Percentiles rank a stretch among this genome's conserved stretches.
Evolutionary conservation across 2,329 filamentous ascomycete species (phyloP).

Genomic region (Cytospora mali): DNA sequence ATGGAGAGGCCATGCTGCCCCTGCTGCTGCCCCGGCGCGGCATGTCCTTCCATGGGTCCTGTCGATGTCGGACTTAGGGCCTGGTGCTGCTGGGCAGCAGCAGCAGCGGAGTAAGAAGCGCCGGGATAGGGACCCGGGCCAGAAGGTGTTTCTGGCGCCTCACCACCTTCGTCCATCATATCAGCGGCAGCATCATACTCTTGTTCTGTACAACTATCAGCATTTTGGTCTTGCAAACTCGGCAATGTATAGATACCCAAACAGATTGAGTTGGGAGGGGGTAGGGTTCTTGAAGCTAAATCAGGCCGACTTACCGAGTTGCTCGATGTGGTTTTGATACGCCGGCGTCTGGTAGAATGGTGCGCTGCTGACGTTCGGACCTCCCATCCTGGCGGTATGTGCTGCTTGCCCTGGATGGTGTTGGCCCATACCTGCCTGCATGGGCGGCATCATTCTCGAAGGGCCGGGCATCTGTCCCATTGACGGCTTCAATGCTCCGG

Average conservation of each 20-base stretch:
- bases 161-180: constrained; percentile 80
- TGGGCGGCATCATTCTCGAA: constrained; percentile 39
- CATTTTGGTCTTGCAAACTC: not conserved
- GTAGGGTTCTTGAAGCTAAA: not conserved
- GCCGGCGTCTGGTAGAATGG: constrained; percentile 77
- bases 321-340: constrained; percentile 92
- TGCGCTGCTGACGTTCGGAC: constrained; percentile 43
- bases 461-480: constrained; percentile 39
- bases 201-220: constrained; percentile 69
- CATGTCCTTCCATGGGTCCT: constrained; percentile 25
- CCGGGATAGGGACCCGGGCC: constrained; percentile 68
- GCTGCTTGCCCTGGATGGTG: constrained; percentile 19
- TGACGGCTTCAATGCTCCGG: constrained; percentile 44
- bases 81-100: constrained; percentile 33
- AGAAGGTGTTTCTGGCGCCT: constrained; percentile 61
- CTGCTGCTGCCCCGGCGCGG: constrained; percentile 35
- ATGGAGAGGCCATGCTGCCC: constrained; percentile 65
- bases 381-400: constrained; percentile 36
- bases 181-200: constrained; percentile 92
- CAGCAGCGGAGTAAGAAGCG: constrained; percentile 53
- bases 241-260: not conserved
- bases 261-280: no score
- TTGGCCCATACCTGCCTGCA: constrained; percentile 21
- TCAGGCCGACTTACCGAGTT: constrained; percentile 77
- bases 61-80: constrained; percentile 32